Conservation (phyloP, 2,329 filamentous ascomycete genomes). For the Colletotrichum karsti region DNA sequence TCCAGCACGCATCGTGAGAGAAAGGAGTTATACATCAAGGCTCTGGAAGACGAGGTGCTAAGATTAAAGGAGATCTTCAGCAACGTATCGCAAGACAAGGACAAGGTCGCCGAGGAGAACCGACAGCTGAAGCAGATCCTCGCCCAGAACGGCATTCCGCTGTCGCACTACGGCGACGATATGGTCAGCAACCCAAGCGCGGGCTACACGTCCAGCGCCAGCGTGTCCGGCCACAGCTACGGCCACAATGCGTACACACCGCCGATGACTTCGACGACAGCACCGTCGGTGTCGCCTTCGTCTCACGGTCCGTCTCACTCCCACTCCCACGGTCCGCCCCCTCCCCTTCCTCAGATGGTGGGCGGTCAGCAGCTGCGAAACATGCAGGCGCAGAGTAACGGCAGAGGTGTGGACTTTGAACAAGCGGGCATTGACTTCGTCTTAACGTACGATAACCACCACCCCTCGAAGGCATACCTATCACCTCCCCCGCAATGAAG, state of each 20-base stretch:
- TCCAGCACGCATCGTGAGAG: conserved; percentile 93
- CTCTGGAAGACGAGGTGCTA: conserved; percentile 89
- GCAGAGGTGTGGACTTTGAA: conserved; percentile 72
- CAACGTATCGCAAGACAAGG: conserved; percentile 77
- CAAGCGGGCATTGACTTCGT: conserved; percentile 91
- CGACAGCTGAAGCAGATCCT: conserved; percentile 71
- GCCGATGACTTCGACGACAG: conserved; percentile 54
- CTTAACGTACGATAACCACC: conserved; percentile 77
- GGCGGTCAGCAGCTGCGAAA: conserved; percentile 41
- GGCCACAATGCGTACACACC: conserved; percentile 57
- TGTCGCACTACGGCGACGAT: conserved; percentile 48
- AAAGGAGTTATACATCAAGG: conserved; percentile 96
- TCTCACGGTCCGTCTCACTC: conserved; percentile 33
- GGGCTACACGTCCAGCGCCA: conserved; percentile 61
- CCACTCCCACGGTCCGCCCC: conserved; percentile 28
- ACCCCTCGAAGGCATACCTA: conserved; percentile 70
- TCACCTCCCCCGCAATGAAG: conserved; percentile 68
- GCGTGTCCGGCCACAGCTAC: conserved; percentile 69
- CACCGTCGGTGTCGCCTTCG: conserved; percentile 47
- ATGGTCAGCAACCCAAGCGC: conserved; percentile 54
- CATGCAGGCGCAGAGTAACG: conserved; percentile 36
- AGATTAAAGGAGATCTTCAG: conserved; percentile 88
- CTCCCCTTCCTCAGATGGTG: conserved; percentile 34
- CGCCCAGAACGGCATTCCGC: conserved; percentile 59
- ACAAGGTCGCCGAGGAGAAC: conserved; percentile 82